A percentile compares a stretch with the other conserved stretches of the same genome.
These are phyloP conservation scores for Solanum bulbocastanum DNA, from an alignment of 257 asterid genomes.

Conservation along the genomic window DNA sequence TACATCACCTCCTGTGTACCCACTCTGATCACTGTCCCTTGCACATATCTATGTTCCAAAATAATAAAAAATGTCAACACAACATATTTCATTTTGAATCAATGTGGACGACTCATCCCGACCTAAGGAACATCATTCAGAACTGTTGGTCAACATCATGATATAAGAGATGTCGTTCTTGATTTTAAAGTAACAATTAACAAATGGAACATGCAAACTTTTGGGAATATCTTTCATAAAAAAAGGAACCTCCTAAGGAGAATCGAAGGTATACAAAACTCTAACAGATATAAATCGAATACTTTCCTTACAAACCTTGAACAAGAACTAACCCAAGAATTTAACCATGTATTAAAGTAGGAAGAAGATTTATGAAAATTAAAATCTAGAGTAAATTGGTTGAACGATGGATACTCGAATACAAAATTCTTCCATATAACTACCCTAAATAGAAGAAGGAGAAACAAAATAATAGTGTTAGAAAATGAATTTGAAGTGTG, in stretches of 20 bases:
- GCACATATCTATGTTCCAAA: neutral
- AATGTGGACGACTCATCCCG: neutral
- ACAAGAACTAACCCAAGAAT: too few relatives aligned
- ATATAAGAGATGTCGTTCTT: too few relatives aligned
- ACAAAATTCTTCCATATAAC: neutral
- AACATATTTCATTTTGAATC: neutral
- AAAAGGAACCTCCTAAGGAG: too few relatives aligned
- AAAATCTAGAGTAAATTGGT: neutral
- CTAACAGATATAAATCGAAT: neutral
- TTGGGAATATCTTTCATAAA: too few relatives aligned
- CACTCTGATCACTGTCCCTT: neutral
- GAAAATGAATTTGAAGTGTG: too few relatives aligned
- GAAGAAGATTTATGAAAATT: neutral
- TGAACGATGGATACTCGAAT: too few relatives aligned
- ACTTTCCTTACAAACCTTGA: too few relatives aligned
- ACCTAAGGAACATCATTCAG: neutral
- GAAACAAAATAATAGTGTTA: neutral
- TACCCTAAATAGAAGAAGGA: neutral
- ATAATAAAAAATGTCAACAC: accelerated
- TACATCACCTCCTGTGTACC: neutral
- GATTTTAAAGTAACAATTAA: too few relatives aligned
- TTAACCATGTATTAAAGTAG: too few relatives aligned
- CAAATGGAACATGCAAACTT: too few relatives aligned
- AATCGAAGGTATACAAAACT: neutral
- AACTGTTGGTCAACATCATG: neutral